These are phyloP conservation scores for Botrytis sinoallii DNA, from an alignment of 2,329 filamentous ascomycete species.

Conservation along the genomic window DNA sequence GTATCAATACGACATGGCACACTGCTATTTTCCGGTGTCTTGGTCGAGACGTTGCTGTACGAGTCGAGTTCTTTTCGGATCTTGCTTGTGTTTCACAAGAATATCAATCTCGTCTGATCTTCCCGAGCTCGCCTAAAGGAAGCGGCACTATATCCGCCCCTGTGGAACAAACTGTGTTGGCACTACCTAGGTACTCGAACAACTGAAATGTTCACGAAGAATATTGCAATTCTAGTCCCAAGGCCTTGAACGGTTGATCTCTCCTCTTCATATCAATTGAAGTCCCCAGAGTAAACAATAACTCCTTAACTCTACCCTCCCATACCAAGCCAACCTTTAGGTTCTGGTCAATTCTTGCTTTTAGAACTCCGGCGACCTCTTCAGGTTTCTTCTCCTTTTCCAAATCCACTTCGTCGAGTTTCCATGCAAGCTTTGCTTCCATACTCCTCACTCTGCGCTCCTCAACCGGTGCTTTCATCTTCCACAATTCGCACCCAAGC, in stretches of 20 bases:
- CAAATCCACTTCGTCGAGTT: slow-evolving; percentile 41
- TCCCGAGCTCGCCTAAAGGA: not conserved
- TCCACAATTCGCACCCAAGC: slow-evolving; percentile 90
- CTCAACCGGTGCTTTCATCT: slow-evolving; percentile 46
- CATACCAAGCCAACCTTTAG: slow-evolving; percentile 82
- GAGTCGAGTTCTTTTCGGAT: not conserved
- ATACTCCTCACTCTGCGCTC: slow-evolving; percentile 46
- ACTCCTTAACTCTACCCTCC: slow-evolving; percentile 89
- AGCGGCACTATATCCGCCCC: not conserved
- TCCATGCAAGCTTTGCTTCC: slow-evolving; percentile 53
- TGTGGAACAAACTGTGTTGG: not conserved
- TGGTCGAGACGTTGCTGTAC: not conserved
- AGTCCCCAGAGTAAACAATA: slow-evolving; percentile 87
- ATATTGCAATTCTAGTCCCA: slow-evolving; percentile 79
- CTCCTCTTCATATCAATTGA: slow-evolving; percentile 74
- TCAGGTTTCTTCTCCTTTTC: slow-evolving; percentile 46
- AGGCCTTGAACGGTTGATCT: slow-evolving; percentile 72
- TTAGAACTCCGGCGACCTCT: slow-evolving; percentile 80
- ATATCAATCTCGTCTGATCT: not conserved
- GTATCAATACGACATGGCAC: not conserved
- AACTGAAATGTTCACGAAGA: slow-evolving; percentile 59
- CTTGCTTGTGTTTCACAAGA: not conserved
- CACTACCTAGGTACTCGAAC: not conserved
- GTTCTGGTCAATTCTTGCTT: slow-evolving; percentile 85
- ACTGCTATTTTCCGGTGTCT: not conserved